These are phyloP conservation scores for Cyclotella atomus DNA, from an alignment of 108 stramenopile species.

Conservation along the genomic window DNA sequence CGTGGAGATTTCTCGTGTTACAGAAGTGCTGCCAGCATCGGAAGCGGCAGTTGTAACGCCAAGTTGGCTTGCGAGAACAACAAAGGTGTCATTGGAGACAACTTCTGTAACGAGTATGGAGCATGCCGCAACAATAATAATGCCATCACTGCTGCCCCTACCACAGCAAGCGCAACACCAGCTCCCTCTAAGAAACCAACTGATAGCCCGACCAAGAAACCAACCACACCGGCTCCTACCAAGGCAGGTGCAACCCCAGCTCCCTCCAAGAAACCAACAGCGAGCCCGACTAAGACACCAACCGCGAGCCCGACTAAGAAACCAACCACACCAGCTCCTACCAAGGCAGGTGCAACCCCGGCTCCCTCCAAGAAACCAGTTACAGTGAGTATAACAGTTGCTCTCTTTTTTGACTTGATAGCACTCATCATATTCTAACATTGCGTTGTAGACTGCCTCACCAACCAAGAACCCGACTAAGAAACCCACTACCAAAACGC, in stretches of 20 bases:
- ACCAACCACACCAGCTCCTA: background rate
- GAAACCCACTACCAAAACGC: background rate
- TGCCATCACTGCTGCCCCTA: background rate
- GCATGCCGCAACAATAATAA: background rate
- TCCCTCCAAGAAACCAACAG: background rate
- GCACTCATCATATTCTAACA: background rate
- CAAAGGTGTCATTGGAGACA: background rate
- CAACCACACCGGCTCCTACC: background rate
- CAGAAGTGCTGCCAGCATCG: background rate
- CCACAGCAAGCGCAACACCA: background rate
- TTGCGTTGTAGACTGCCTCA: background rate
- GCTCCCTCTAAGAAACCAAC: background rate
- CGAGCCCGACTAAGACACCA: background rate
- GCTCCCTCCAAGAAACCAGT: background rate
- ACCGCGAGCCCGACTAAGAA: background rate
- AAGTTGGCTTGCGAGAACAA: constrained; percentile 6
- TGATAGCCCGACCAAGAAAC: background rate
- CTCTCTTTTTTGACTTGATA: background rate
- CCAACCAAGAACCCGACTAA: constrained; percentile 1
- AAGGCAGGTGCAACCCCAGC: background rate
- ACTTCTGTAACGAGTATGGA: background rate
- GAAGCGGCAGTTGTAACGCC: background rate
- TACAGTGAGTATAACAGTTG: background rate
- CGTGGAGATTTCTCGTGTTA: background rate
- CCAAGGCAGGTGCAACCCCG: background rate